Conservation (phyloP, 2,329 filamentous ascomycete species). For the Metarhizium album region DNA sequence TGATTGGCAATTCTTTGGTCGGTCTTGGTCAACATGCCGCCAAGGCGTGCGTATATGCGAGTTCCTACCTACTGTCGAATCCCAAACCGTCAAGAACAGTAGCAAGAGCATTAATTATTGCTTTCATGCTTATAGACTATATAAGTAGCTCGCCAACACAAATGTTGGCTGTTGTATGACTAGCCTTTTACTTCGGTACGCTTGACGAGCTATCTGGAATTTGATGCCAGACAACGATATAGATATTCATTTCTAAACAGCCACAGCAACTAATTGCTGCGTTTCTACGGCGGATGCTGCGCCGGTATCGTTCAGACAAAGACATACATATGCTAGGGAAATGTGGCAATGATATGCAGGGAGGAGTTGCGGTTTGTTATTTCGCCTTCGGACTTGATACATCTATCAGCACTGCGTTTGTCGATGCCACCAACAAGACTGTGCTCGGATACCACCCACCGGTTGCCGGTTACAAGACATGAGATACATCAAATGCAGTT, state of each 20-base stretch:
- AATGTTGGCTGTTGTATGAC: conserved; percentile 10
- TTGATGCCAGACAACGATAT: not conserved
- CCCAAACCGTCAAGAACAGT: conserved; percentile 10
- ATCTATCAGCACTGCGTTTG: conserved; percentile 2
- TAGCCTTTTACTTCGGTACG: conserved; percentile 14
- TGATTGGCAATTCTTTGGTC: not conserved
- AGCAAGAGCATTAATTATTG: conserved; percentile 20
- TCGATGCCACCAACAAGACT: not conserved
- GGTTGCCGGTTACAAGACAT: conserved; percentile 1
- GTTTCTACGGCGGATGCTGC: not conserved
- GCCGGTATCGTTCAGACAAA: not conserved
- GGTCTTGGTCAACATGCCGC: not conserved
- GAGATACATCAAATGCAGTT: conserved; percentile 3
- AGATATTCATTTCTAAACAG: conserved; percentile 1
- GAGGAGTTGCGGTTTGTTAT: not conserved
- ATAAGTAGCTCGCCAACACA: conserved; percentile 15
- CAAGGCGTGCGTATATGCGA: not conserved
- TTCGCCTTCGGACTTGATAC: not conserved
- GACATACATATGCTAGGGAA: conserved; percentile 3
- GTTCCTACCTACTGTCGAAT: not conserved
- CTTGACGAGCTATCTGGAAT: conserved; percentile 8
- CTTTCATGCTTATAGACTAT: conserved; percentile 22
- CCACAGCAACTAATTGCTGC: conserved; percentile 1
- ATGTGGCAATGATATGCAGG: conserved; percentile 2
- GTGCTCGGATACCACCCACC: not conserved